Conservation (phyloP, 2,329 filamentous ascomycete genomes). For the Neodidymelliopsis sp. region DNA sequence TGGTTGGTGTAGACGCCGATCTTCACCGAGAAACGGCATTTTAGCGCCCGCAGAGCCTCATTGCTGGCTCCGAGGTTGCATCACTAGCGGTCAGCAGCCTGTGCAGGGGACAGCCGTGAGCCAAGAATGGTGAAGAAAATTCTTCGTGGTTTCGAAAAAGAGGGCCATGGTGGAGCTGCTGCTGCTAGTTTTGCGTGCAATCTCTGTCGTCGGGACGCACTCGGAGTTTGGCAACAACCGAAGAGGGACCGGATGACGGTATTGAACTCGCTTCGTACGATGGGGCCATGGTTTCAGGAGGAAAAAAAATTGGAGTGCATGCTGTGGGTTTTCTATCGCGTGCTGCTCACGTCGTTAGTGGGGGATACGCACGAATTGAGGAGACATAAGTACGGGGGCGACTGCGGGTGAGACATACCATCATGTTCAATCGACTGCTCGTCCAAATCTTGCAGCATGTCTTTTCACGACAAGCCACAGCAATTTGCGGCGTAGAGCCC, state of each 20-base stretch:
- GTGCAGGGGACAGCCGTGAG: conserved; percentile 11
- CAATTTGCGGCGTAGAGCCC: conserved; percentile 17
- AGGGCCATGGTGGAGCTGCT: conserved; percentile 28
- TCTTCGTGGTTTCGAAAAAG: conserved; percentile 31
- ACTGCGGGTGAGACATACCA: conserved; percentile 12
- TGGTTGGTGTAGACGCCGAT: conserved; percentile 28
- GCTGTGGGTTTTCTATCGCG: conserved; percentile 10
- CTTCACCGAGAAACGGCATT: conserved; percentile 27
- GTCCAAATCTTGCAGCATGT: conserved; percentile 14
- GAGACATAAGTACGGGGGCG: conserved; percentile 6
- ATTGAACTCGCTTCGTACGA: conserved; percentile 7
- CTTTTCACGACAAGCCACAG: conserved; percentile 17
- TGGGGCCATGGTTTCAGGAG: conserved; percentile 8
- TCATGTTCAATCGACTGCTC: conserved; percentile 13
- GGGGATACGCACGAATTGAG: conserved; percentile 8
- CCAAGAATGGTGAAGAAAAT: conserved; percentile 23
- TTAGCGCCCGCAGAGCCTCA: conserved; percentile 22
- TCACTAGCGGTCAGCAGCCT: conserved; percentile 31
- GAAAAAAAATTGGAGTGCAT: neutral
- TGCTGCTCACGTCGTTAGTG: conserved; percentile 10
- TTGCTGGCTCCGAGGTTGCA: conserved; percentile 28
- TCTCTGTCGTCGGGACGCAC: conserved; percentile 21
- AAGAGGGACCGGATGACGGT: conserved; percentile 17
- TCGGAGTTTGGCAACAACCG: conserved; percentile 16
- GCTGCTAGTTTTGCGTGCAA: conserved; percentile 17